Percentiles rank a stretch among this genome's conserved stretches.
Conservation (phyloP, 192 early-diverging fungal species). For the Rhizophagus clarus region DNA sequence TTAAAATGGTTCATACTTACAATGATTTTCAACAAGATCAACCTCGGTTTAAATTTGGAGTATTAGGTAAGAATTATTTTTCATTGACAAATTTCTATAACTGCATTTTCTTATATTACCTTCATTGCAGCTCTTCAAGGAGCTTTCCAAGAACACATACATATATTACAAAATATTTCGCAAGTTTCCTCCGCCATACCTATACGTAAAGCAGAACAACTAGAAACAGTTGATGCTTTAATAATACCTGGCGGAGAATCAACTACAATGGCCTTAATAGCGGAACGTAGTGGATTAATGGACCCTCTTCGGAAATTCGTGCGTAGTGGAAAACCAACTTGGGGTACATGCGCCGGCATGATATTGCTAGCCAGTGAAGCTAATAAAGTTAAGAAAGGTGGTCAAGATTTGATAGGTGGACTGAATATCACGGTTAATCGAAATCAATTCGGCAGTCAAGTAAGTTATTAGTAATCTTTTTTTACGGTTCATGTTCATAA, state of each 20-base stretch:
- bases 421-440: constrained; percentile 83
- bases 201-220: constrained; percentile 73
- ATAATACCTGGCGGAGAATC: constrained; percentile 96
- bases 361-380: constrained; percentile 85
- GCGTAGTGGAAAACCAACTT: constrained; percentile 65
- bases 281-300: constrained; percentile 81
- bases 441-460: constrained; percentile 94
- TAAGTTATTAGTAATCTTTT: background rate
- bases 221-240: constrained; percentile 78
- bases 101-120: no score
- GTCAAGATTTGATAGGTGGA: constrained; percentile 83
- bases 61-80: background rate
- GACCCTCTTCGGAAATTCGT: constrained; percentile 82
- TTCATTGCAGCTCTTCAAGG: constrained; percentile 81
- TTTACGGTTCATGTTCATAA: background rate
- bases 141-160: constrained; percentile 92
- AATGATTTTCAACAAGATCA: background rate
- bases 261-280: constrained; percentile 91
- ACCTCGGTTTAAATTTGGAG: background rate
- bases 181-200: constrained; percentile 53
- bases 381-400: constrained; percentile 77
- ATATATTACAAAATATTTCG: constrained; percentile 75
- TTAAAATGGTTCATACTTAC: background rate
- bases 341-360: constrained; percentile 98
- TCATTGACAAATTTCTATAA: background rate